Base-by-base conservation (phyloP, 495 filamentous ascomycete genomes). In the Penicillium longicatenatum region DNA sequence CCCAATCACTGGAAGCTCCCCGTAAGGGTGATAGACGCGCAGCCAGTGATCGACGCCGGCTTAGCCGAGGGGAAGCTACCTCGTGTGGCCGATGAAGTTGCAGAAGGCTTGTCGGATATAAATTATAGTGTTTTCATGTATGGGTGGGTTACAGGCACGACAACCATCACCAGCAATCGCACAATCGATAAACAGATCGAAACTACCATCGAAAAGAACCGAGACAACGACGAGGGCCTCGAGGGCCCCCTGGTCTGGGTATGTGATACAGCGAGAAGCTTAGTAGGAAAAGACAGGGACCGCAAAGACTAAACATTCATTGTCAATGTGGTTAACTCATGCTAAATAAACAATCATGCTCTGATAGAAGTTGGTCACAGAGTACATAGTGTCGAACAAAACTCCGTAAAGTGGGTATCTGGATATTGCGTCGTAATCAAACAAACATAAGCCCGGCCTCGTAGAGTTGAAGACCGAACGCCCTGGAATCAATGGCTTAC, bases 121-220 rank as follows among this genome's bases (percentile, higher is more conserved):
- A 91, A 90, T 60, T 66, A 75, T 42, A 83, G 83, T 39, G 87
- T 89, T 11, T 89, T 90, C 62, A 72, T 89, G 60, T 84, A 84
- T 61, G 88, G 88, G 9, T 91, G 88, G 88, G 74, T 73, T 35
- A 72, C 73, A 4, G 76, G 76, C 1, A 60, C 79, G 31, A 87
- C 84, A 31, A 91, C 88, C 2, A 75, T 91, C 52, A 86, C 85
- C 12, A 85, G 82, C 48, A 91, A 91, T 64, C 79, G 84, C 10
- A 78, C 79, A 0, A 83, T 86, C 24, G 83, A 82, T 17, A 89
- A 83, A 60, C 75, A 83, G 39, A 84, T 90, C 52, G 85, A 89
- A 58, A 65, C 62, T 14, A 76, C 74, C 1, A 73, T 87, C 52
- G 73, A 82, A 37, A 64, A 59, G 20, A 64, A 69, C 47, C 74